Evolutionary conservation across 2,329 filamentous ascomycete genomes (phyloP), one percentile per base, ranked within the genome.

Genomic region (Pochonia chlamydosporia): DNA sequence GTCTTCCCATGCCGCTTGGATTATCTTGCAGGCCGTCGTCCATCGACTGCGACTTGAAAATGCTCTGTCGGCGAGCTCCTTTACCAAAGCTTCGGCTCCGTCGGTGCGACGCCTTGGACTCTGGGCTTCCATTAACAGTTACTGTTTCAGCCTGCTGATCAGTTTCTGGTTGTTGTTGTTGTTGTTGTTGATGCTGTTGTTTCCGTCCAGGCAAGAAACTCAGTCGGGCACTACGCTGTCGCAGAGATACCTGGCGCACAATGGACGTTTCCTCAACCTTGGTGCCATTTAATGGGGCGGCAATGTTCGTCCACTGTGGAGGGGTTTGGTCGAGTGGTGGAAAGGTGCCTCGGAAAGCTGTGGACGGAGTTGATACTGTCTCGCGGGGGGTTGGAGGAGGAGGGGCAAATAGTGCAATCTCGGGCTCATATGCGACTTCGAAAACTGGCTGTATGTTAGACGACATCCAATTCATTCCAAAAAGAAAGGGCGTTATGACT

Each of bases 401-500:
- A 10, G 78, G 78, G 2, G 77, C 74, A 54, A 88, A 80, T 30
- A 81, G 71, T 13, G 76, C 73, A 30, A 88, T 78, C 60, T 89
- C 85, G 0, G 79, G 74, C 1, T 81, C 81, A 59, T 85, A 86
- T 0, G 76, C 81, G 14, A 61, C 64, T 59, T 84, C 75, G 52
- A 84, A 85, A 59, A 75, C 82, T 84, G 44, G 13, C n/a, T 31
- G 25, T 13, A 13, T 21, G 40, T 37, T 23, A 36, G 33, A 30
- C 18, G 16, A 39, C 9, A 33, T 35, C 24, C 9, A 14, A 18
- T 21, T 24, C 24, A 33, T 28, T 6, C 8, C 3, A 21, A 21
- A n/a, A 16, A 20, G 14, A 16, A 16, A 16, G 16, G 28, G 5
- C 9, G 46, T 25, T 47, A 51, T 50, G 50, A 76, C 83, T 70